Percentiles rank a stretch among this genome's conserved stretches.
Conservation (phyloP, 768 basidiomycete species). For the Xerocomus potaroensis region DNA sequence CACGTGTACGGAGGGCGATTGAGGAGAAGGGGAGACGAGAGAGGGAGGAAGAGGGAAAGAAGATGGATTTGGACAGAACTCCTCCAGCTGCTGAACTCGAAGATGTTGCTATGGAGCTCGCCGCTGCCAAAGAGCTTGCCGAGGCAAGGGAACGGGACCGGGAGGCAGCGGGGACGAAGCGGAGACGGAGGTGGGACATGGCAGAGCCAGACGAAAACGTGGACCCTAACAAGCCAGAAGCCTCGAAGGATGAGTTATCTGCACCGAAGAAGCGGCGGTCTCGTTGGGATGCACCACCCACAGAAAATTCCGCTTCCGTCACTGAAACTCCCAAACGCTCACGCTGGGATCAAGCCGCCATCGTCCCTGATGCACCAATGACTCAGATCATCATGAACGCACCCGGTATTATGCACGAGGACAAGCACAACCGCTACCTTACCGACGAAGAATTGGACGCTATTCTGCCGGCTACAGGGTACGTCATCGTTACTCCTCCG, state of each 20-base stretch:
- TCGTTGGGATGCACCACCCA: conserved; percentile 93
- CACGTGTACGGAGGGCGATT: conserved; percentile 73
- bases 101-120: conserved; percentile 66
- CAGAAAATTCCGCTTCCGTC: conserved; percentile 46
- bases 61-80: conserved; percentile 89
- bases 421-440: conserved; percentile 95
- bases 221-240: conserved; percentile 56
- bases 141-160: conserved; percentile 34
- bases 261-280: conserved; percentile 90
- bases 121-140: conserved; percentile 40
- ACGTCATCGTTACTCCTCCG: conserved; percentile 89
- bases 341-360: conserved; percentile 95
- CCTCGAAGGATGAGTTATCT: conserved; percentile 72
- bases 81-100: conserved; percentile 80
- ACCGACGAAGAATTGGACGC: conserved; percentile 94
- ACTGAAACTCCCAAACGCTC: conserved; percentile 83
- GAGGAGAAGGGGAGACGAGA: conserved; percentile 85
- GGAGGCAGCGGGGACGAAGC: conserved; percentile 51
- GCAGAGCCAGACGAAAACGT: conserved; percentile 61
- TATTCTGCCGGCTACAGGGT: conserved; percentile 82
- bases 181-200: conserved; percentile 82
- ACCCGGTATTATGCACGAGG: conserved; percentile 78
- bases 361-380: conserved; percentile 64
- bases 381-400: conserved; percentile 85
- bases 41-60: conserved; percentile 63